These are phyloP conservation scores for Jaapia argillacea DNA, from an alignment of 768 basidiomycete genomes.

Conservation along the genomic window DNA sequence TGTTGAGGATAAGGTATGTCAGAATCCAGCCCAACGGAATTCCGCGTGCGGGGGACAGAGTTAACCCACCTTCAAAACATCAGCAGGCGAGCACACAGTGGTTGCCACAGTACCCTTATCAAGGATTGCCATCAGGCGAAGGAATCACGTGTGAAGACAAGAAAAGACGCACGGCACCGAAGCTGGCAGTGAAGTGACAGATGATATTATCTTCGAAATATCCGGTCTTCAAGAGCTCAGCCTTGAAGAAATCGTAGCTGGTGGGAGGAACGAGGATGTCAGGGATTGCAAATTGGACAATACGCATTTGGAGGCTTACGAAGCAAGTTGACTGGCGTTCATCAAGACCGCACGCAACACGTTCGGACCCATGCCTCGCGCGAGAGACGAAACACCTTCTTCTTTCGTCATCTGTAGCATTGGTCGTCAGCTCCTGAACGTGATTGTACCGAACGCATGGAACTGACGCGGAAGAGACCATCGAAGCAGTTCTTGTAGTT, in stretches of 20 bases:
- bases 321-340: conserved; percentile 89
- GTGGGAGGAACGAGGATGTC: no score
- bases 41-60: conserved; percentile 37
- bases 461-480: conserved; percentile 71
- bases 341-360: conserved; percentile 79
- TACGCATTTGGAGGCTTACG: conserved; percentile 35
- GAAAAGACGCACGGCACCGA: conserved; percentile 57
- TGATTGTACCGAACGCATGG: conserved; percentile 4
- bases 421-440: conserved; percentile 4
- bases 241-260: conserved; percentile 90
- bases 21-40: not conserved
- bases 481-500: conserved; percentile 89
- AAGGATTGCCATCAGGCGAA: not conserved
- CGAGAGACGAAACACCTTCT: conserved; percentile 70
- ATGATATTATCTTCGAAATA: conserved; percentile 77
- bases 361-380: conserved; percentile 74
- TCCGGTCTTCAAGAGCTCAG: conserved; percentile 58
- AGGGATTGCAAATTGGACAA: no score
- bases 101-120: conserved; percentile 77
- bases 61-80: conserved; percentile 60
- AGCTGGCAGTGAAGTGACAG: conserved; percentile 79
- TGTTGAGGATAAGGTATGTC: conserved; percentile 12
- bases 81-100: conserved; percentile 82
- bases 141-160: not conserved
- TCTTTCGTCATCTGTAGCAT: conserved; percentile 69